A percentile compares a stretch with the other conserved stretches of the same genome.
These are phyloP conservation scores for Lichtheimia hyalospora DNA, from an alignment of 371 early-diverging fungal genomes.

Conservation along the genomic window DNA sequence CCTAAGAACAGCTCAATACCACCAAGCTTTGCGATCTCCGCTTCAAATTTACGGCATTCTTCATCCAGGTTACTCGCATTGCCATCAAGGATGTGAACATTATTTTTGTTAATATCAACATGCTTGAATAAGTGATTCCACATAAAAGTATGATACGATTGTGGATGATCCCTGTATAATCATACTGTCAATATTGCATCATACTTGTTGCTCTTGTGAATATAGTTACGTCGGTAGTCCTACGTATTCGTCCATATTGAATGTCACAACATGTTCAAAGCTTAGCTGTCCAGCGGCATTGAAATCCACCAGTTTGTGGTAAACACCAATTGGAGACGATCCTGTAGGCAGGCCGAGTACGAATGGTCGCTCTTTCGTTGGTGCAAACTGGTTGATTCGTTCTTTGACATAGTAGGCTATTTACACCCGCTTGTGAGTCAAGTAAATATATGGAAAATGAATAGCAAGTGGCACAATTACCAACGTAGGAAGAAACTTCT, in stretches of 20 bases:
- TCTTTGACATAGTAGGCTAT: constrained; percentile 79
- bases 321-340: constrained; percentile 80
- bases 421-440: not conserved
- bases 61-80: constrained; percentile 79
- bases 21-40: constrained; percentile 72
- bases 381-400: constrained; percentile 78
- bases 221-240: constrained; percentile 33
- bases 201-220: no score
- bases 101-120: constrained; percentile 75
- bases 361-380: constrained; percentile 76
- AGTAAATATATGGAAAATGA: not conserved
- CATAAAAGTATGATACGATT: constrained; percentile 90
- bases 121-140: constrained; percentile 83
- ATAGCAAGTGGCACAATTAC: constrained; percentile 21
- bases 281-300: constrained; percentile 58
- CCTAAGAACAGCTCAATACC: constrained; percentile 86
- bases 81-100: constrained; percentile 85
- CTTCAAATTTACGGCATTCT: constrained; percentile 81
- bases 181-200: no score
- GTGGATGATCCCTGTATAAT: constrained; percentile 60
- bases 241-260: constrained; percentile 79
- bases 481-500: constrained; percentile 63
- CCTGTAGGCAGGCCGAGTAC: constrained; percentile 87
- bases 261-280: constrained; percentile 66
- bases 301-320: constrained; percentile 66